These are phyloP conservation scores for Helichrysum umbraculigerum DNA, from an alignment of 129 eudicot species.

Conservation along the genomic window DNA sequence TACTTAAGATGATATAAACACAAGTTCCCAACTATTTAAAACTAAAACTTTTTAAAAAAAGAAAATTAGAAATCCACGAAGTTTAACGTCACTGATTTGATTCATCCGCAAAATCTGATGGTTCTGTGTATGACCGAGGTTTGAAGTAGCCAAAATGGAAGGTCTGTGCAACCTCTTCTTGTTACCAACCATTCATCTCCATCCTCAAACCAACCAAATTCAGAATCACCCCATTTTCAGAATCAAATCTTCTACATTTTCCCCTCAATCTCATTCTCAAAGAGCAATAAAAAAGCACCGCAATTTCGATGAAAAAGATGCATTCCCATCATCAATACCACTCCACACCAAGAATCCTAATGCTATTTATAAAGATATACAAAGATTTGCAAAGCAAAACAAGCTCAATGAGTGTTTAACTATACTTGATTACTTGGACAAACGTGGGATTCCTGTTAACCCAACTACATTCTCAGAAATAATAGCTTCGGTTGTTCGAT, in stretches of 20 bases:
- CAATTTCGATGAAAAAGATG: conserved; percentile 38
- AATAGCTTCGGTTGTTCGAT: conserved; percentile 55
- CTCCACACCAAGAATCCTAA: conserved; percentile 67
- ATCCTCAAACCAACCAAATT: conserved; percentile 25
- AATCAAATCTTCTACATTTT: conserved; percentile 21
- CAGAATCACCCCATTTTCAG: conserved; percentile 10
- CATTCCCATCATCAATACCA: conserved; percentile 57
- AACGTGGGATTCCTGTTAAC: conserved; percentile 70
- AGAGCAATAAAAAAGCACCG: conserved; percentile 17
- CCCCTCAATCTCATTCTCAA: conserved; percentile 12
- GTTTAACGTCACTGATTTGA: too few relatives aligned
- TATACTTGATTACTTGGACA: conserved; percentile 68
- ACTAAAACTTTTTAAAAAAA: too few relatives aligned
- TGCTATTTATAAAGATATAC: conserved; percentile 62
- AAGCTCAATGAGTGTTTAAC: conserved; percentile 74
- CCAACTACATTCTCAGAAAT: conserved; percentile 67
- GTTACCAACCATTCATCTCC: conserved; percentile 32
- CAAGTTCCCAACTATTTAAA: too few relatives aligned
- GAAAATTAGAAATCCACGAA: too few relatives aligned
- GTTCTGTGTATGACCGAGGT: background rate
- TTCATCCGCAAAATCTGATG: too few relatives aligned
- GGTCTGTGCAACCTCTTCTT: conserved; percentile 19
- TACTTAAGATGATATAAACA: too few relatives aligned
- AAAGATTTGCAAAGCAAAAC: conserved; percentile 54
- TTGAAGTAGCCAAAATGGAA: conserved; percentile 31